These are phyloP conservation scores for Solanum commersonii DNA, from an alignment of 257 asterid species.

Conservation along the genomic window DNA sequence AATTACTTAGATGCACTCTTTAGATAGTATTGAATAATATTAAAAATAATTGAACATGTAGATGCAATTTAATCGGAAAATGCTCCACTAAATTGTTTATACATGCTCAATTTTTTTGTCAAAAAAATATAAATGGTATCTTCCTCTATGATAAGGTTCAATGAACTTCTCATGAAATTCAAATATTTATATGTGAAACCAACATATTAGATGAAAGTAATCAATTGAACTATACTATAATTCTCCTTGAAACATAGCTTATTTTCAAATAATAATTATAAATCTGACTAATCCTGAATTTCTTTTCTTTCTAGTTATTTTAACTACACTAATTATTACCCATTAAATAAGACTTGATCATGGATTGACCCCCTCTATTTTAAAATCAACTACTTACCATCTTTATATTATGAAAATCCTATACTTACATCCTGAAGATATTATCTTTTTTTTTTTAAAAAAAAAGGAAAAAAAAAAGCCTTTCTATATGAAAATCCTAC, in stretches of 20 bases:
- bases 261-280: background rate
- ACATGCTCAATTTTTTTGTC: background rate
- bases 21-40: background rate
- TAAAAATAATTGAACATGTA: background rate
- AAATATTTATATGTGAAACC: too few relatives aligned
- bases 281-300: background rate
- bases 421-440: too few relatives aligned
- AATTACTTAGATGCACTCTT: background rate
- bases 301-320: too few relatives aligned
- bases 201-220: background rate
- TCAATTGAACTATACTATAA: background rate
- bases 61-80: background rate
- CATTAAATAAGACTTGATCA: background rate
- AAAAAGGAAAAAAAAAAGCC: too few relatives aligned
- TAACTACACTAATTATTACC: background rate
- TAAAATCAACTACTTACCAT: too few relatives aligned
- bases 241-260: background rate
- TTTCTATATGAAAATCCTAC: background rate
- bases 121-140: background rate
- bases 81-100: background rate
- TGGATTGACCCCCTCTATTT: background rate
- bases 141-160: background rate
- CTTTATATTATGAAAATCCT: too few relatives aligned
- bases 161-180: background rate
- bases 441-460: too few relatives aligned